These are phyloP conservation scores for Phytophthora sp. DNA, from an alignment of 352 stramenopile species.

Conservation along the genomic window DNA sequence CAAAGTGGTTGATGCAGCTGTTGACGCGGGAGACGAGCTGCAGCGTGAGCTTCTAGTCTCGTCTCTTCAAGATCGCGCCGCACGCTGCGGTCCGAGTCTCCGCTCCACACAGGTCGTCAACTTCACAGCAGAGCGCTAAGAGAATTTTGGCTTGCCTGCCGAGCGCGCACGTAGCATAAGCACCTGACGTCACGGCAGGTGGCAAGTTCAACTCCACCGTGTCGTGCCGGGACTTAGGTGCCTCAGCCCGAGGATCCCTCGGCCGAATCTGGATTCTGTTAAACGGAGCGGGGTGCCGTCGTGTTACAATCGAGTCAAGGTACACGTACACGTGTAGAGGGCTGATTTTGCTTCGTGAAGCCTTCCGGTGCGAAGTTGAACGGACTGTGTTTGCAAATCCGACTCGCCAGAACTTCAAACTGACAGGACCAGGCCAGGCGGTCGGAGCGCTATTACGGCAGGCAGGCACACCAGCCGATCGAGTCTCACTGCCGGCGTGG, in stretches of 20 bases:
- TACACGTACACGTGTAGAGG: neutral
- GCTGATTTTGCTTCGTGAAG: constrained; percentile 1
- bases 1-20: constrained; percentile 18
- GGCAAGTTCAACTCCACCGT: neutral
- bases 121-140: neutral
- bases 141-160: neutral
- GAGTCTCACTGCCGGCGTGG: constrained; percentile 4
- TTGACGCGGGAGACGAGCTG: constrained; percentile 10
- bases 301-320: neutral
- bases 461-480: constrained; percentile 5
- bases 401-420: constrained; percentile 25
- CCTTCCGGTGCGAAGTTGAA: constrained; percentile 29
- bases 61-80: constrained; percentile 30
- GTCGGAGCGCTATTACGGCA: constrained; percentile 18
- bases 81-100: too few relatives aligned
- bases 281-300: neutral
- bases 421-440: constrained; percentile 19
- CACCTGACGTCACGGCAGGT: neutral
- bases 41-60: constrained; percentile 20
- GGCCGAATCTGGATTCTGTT: neutral
- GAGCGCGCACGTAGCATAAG: constrained; percentile 7
- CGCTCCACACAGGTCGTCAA: too few relatives aligned
- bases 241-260: neutral
- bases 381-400: constrained; percentile 25
- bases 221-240: neutral